A percentile compares a stretch with the other conserved stretches of the same genome.
Evolutionary conservation across 805 yeast species (phyloP).

Genomic region (Teunomyces cretensis): DNA sequence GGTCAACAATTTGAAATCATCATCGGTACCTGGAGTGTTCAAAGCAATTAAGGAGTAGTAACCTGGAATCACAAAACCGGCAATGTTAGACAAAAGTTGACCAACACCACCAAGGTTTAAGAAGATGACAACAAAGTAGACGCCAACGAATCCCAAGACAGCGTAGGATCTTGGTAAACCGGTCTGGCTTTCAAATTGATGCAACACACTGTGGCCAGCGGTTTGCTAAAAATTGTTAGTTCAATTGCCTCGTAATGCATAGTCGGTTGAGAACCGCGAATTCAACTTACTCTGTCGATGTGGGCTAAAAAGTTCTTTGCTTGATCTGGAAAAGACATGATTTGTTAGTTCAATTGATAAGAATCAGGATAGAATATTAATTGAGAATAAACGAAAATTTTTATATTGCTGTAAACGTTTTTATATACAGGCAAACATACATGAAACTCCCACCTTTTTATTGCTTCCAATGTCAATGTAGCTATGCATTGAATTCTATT

Average conservation of each 20-base stretch:
- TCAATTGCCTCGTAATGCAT: conserved; percentile 1
- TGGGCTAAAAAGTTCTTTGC: conserved; percentile 46
- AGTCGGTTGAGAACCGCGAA: neutral
- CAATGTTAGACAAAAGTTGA: conserved; percentile 87
- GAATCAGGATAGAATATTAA: neutral
- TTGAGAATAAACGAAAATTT: conserved; percentile 1
- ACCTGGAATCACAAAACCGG: conserved; percentile 88
- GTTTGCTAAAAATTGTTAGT: conserved; percentile 29
- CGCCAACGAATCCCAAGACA: conserved; percentile 58
- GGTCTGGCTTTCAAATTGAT: conserved; percentile 41
- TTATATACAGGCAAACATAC: conserved; percentile 2
- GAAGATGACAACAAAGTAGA: conserved; percentile 77
- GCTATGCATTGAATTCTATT: conserved; percentile 7
- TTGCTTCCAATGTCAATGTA: neutral
- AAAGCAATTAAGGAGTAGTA: conserved; percentile 85
- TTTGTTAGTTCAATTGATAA: conserved; percentile 10
- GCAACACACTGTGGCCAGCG: conserved; percentile 28
- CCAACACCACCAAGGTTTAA: conserved; percentile 94
- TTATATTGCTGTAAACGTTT: neutral
- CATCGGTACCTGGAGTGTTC: conserved; percentile 63
- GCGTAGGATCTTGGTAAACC: conserved; percentile 83
- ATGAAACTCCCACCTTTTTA: neutral
- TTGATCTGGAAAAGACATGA: conserved; percentile 48
- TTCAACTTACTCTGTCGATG: conserved; percentile 45
- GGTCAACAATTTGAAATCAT: conserved; percentile 86